Evolutionary conservation across 2,329 filamentous ascomycete species (phyloP).

Genomic region (Ascocoryne sarcoides): DNA sequence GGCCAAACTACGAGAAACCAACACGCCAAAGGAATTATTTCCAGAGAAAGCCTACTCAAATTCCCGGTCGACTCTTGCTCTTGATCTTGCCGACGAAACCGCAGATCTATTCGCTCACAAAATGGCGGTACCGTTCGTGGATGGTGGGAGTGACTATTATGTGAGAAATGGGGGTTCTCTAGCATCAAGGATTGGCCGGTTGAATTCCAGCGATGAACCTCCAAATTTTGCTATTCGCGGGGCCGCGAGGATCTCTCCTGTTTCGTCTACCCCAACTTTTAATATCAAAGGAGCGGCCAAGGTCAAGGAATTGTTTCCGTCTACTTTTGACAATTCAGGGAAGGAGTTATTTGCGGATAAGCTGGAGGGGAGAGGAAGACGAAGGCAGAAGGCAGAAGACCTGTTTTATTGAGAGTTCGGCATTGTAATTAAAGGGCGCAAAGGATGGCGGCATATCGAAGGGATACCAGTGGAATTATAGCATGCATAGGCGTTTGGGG

Average conservation of each 20-base stretch:
- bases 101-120: slow-evolving; percentile 41
- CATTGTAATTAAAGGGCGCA: too few species aligned
- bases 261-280: slow-evolving; percentile 43
- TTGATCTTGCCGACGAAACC: slow-evolving; percentile 46
- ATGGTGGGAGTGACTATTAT: slow-evolving; percentile 32
- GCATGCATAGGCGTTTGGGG: too few species aligned
- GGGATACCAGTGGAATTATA: too few species aligned
- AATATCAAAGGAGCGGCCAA: slow-evolving; percentile 58
- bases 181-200: slow-evolving; percentile 21
- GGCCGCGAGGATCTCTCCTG: slow-evolving; percentile 38
- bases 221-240: slow-evolving; percentile 52
- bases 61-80: slow-evolving; percentile 40
- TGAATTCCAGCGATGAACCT: slow-evolving; percentile 21
- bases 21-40: slow-evolving; percentile 42
- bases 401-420: slow-evolving; percentile 58
- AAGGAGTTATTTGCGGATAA: slow-evolving; percentile 63
- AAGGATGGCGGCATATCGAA: too few species aligned
- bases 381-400: slow-evolving; percentile 62
- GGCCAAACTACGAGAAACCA: slow-evolving; percentile 20
- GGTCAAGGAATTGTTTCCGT: slow-evolving; percentile 60
- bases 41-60: slow-evolving; percentile 36
- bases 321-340: slow-evolving; percentile 52
- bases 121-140: slow-evolving; percentile 41
- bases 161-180: slow-evolving; percentile 11
- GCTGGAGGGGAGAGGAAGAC: slow-evolving; percentile 46